Evolutionary conservation across 2,329 filamentous ascomycete species (phyloP), one percentile per base, ranked within the genome.

Genomic region (Arthrobotrys iridis): DNA sequence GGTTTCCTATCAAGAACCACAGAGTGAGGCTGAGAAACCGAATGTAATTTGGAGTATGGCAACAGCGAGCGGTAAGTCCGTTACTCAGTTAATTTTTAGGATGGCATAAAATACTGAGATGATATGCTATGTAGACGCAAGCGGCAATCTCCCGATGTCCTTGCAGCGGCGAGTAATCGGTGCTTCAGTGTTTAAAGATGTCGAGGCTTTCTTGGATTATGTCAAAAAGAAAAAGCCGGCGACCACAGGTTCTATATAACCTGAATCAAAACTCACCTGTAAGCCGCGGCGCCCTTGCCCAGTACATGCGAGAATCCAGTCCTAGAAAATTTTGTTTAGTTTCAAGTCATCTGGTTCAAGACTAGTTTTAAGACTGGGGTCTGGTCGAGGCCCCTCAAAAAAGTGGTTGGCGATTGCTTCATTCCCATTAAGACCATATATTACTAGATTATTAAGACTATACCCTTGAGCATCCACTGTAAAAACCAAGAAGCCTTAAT

Each of bases 101-200:
- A 45, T 33, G 28, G 18, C 4, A 33, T 7, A 11, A 8, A 4
- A 58, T 15, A 15, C 48, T 67, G n/a, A 58, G 22, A 37, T n/a
- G 24, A 30, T 13, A 20, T 24, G 33, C 6, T 30, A 20, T 35
- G 15, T 43, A 13, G 7, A 43, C 20, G 68, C 57, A 75, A 24
- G 63, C 63, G 71, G 71, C 4, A 68, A 75, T 41, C 35, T 75
- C n/a, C 71, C 71, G 2, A 68, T 75, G 57, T 46, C 63, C 2
- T 11, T 68, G 7, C 71, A 68, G 22, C 28, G 46, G 18, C 13
- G 57, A 13, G 71, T 62, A 33, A 58, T 75, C 13, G 63, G 63
- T 6, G 24, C 28, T 1, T 67, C 57, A 24, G 57, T 75, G 10
- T 68, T 75, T n/a, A 64, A 68, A 15, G 63, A 75, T 28, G 63